A percentile compares a stretch with the other conserved stretches of the same genome.
Conservation (phyloP, 208 protist genomes). For the Leishmania martiniquensis region DNA sequence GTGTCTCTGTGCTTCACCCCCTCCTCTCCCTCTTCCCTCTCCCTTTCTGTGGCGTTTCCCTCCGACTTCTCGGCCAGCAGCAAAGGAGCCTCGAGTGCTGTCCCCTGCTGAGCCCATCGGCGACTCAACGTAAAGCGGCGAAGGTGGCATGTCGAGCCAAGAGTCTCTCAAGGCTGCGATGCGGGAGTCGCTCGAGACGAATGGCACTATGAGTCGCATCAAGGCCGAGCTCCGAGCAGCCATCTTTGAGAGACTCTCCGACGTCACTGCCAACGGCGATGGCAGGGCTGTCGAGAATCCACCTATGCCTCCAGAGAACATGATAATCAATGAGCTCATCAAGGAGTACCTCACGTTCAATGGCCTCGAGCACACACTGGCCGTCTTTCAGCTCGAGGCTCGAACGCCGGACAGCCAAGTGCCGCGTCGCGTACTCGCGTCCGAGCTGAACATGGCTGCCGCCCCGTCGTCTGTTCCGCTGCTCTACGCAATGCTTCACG, state of each 20-base stretch:
- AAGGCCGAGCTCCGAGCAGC: slow-evolving; percentile 91
- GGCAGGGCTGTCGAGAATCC: slow-evolving; percentile 31
- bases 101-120: not conserved
- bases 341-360: slow-evolving; percentile 94
- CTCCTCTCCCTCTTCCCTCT: not conserved
- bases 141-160: slow-evolving; percentile 50
- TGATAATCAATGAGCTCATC: slow-evolving; percentile 95
- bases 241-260: slow-evolving; percentile 83
- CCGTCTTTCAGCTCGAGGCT: slow-evolving; percentile 87
- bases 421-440: slow-evolving; percentile 69
- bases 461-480: slow-evolving; percentile 74
- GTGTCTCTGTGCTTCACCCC: not conserved
- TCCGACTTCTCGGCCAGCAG: too few relatives aligned
- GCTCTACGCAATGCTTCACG: slow-evolving; percentile 85
- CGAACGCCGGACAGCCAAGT: slow-evolving; percentile 50
- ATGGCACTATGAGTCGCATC: slow-evolving; percentile 85
- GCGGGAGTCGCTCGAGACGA: slow-evolving; percentile 81
- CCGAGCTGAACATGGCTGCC: slow-evolving; percentile 74
- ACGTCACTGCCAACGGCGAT: slow-evolving; percentile 32
- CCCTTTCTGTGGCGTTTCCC: not conserved
- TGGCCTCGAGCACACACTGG: slow-evolving; percentile 87
- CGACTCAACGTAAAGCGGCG: not conserved
- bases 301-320: slow-evolving; percentile 87
- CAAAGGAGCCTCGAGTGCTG: not conserved
- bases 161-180: slow-evolving; percentile 86